phyloP scores from a whole-genome alignment of 164 flowering plant genomes.

The Litsea cubeba region DNA sequence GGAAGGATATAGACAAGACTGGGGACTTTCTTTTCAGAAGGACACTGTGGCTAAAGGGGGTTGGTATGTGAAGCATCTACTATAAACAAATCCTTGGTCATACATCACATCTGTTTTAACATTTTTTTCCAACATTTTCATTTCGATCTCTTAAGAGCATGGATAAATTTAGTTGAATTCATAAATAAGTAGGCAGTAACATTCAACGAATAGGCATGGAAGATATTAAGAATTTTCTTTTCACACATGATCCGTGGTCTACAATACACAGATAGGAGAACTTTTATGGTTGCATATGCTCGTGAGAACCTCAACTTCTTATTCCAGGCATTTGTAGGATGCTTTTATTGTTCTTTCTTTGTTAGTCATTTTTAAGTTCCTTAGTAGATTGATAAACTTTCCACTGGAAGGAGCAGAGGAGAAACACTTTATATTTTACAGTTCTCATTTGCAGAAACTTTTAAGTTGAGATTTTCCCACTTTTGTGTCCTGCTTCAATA shows the following conservation, averaged over 20 bases:
- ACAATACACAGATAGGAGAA: not conserved
- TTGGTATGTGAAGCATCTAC: constrained; percentile 52
- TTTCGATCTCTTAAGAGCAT: not conserved
- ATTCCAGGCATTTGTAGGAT: not conserved
- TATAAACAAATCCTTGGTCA: not conserved
- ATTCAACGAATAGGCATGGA: not conserved
- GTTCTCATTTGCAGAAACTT: not conserved
- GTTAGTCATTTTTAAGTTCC: not conserved
- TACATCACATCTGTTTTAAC: not conserved
- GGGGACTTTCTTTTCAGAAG: constrained; percentile 81
- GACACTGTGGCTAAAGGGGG: constrained; percentile 78
- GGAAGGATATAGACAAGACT: constrained; percentile 96
- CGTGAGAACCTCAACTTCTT: not conserved
- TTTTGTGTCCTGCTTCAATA: too few species aligned
- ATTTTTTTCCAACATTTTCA: not conserved
- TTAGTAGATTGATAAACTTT: not conserved
- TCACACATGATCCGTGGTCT: not conserved
- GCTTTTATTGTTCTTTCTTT: not conserved
- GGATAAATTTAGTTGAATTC: not conserved
- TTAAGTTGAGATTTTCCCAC: not conserved
- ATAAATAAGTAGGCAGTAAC: not conserved
- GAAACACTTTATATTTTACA: not conserved
- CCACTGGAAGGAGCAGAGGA: not conserved
- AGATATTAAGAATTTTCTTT: not conserved
- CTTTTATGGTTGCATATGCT: not conserved